Evolutionary conservation across 2,329 filamentous ascomycete genomes (phyloP).

Genomic region (Diaporthe sp.): DNA sequence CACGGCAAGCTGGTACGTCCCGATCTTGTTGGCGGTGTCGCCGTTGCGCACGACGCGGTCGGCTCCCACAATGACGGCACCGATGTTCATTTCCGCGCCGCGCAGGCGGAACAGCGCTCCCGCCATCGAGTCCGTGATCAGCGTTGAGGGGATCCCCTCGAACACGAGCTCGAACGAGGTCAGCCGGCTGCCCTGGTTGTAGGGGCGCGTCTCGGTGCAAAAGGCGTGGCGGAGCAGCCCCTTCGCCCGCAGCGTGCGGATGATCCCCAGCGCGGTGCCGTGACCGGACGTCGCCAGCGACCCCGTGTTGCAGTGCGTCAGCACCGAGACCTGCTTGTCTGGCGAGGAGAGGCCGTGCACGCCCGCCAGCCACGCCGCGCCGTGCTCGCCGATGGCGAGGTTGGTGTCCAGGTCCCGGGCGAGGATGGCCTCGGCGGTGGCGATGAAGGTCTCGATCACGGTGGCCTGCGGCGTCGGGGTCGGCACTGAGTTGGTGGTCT

Average conservation of each 20-base stretch:
- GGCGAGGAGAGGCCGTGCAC: conserved; percentile 63
- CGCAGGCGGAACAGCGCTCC: conserved; percentile 81
- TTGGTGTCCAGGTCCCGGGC: conserved; percentile 91
- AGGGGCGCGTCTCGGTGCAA: conserved; percentile 96
- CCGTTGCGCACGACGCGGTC: conserved; percentile 97
- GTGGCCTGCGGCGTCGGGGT: conserved; percentile 59
- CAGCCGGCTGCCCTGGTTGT: conserved; percentile 96
- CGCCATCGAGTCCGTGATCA: conserved; percentile 98
- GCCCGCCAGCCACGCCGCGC: conserved; percentile 84
- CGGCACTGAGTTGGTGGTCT: conserved; percentile 47
- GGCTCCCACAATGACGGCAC: conserved; percentile 92
- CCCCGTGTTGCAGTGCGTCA: conserved; percentile 98
- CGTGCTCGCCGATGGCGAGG: conserved; percentile 84
- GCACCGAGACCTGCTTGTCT: conserved; percentile 76
- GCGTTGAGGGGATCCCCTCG: conserved; percentile 89
- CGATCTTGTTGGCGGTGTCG: conserved; percentile 98
- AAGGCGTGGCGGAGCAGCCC: conserved; percentile 84
- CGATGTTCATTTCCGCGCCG: conserved; percentile 76
- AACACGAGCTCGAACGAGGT: conserved; percentile 98
- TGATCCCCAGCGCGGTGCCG: conserved; percentile 93
- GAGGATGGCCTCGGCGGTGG: conserved; percentile 88
- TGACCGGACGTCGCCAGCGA: conserved; percentile 98
- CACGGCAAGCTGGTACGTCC: conserved; percentile 94
- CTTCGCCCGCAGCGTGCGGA: conserved; percentile 81
- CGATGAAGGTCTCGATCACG: conserved; percentile 80